Conservation (phyloP, 2,329 filamentous ascomycete species). For the Gnomoniopsis sp. region DNA sequence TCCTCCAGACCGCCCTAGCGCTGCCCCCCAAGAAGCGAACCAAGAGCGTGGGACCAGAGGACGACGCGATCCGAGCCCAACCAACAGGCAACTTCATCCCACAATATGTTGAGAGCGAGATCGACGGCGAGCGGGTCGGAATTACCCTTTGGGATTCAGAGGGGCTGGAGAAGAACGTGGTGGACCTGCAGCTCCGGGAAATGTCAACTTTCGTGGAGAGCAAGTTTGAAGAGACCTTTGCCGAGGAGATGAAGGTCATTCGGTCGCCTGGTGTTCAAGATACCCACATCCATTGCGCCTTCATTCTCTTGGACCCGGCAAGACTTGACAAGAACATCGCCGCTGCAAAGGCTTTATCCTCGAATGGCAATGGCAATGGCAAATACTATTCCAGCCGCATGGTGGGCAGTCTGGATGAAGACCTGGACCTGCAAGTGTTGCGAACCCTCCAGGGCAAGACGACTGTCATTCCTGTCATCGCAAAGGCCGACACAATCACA, state of each 20-base stretch:
- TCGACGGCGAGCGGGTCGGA: conserved; percentile 86
- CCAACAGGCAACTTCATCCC: conserved; percentile 73
- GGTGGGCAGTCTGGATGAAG: conserved; percentile 75
- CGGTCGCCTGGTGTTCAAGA: conserved; percentile 90
- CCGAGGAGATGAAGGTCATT: conserved; percentile 95
- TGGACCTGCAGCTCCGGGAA: conserved; percentile 89
- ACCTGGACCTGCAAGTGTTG: conserved; percentile 86
- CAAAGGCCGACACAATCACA: conserved; percentile 97
- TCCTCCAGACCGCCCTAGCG: conserved; percentile 82
- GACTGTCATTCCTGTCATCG: conserved; percentile 90
- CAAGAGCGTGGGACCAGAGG: conserved; percentile 55
- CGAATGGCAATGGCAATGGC: conserved; percentile 47
- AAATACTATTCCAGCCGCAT: conserved; percentile 44
- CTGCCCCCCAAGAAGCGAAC: conserved; percentile 75
- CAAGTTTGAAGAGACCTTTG: conserved; percentile 97
- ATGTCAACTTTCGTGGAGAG: conserved; percentile 91
- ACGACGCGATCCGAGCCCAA: conserved; percentile 48
- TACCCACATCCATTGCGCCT: conserved; percentile 95
- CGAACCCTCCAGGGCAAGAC: conserved; percentile 88
- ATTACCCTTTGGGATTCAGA: conserved; percentile 96
- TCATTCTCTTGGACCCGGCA: conserved; percentile 84
- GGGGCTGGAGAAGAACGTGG: conserved; percentile 89
- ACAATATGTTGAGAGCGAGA: conserved; percentile 90
- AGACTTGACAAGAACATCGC: conserved; percentile 81
- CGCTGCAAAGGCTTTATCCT: conserved; percentile 52